Conservation (phyloP, 164 flowering plant species). For the Warburgia ugandensis region DNA sequence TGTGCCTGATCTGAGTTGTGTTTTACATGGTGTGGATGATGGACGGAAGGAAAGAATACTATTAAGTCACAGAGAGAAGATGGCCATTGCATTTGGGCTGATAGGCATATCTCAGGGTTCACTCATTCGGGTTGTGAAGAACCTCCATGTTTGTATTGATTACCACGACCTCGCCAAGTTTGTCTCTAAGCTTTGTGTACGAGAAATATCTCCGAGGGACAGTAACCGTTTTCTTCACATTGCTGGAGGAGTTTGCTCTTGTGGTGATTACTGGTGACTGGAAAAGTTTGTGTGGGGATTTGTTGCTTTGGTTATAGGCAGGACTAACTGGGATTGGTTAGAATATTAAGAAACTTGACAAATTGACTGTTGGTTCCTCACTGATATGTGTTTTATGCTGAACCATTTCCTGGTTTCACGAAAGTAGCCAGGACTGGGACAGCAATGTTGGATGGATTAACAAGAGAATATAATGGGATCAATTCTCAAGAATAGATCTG, state of each 20-base stretch:
- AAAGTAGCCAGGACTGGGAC: too few relatives aligned
- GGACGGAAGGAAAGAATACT: slow-evolving; percentile 16
- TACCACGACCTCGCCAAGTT: slow-evolving; percentile 16
- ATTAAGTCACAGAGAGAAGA: slow-evolving; percentile 15
- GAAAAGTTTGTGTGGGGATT: neutral
- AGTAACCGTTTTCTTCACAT: slow-evolving; percentile 13
- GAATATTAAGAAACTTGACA: too few relatives aligned
- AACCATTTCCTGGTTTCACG: too few relatives aligned
- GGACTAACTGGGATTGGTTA: too few relatives aligned
- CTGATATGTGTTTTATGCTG: neutral
- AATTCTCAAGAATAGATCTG: too few relatives aligned
- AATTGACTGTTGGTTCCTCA: neutral
- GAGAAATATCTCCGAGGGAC: slow-evolving; percentile 14
- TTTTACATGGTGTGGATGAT: slow-evolving; percentile 20
- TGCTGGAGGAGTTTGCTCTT: slow-evolving; percentile 13
- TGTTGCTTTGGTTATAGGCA: neutral
- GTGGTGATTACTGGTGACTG: slow-evolving; percentile 17
- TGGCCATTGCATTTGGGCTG: slow-evolving; percentile 15
- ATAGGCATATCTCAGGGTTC: slow-evolving; percentile 6
- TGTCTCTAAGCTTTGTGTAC: slow-evolving; percentile 11
- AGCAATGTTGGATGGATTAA: too few relatives aligned
- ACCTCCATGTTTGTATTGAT: slow-evolving; percentile 18
- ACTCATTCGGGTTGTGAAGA: slow-evolving; percentile 14
- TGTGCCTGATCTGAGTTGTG: slow-evolving; percentile 18
- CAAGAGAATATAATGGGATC: too few relatives aligned